Evolutionary conservation across 75 land plant genomes (phyloP).

Genomic region (Sequoiadendron giganteum): DNA sequence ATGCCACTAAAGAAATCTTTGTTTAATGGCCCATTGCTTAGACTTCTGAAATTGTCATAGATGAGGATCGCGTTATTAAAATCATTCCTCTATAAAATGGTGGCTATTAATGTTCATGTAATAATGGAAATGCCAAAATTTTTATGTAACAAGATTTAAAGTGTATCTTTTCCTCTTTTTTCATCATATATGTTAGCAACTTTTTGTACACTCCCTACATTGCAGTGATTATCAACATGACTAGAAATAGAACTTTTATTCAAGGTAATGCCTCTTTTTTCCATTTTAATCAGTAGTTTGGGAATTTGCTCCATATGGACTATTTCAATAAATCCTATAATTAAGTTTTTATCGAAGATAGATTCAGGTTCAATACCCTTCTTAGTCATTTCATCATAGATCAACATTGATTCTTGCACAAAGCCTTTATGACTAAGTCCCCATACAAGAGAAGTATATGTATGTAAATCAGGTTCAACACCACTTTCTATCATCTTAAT

Average conservation of each 20-base stretch:
- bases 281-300: conserved; percentile 38
- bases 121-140: neutral
- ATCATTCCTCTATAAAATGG: neutral
- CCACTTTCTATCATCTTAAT: conserved; percentile 60
- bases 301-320: conserved; percentile 32
- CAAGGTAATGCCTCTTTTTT: conserved; percentile 15
- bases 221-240: neutral
- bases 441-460: conserved; percentile 47
- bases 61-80: neutral
- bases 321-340: conserved; percentile 25
- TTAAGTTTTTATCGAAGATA: conserved; percentile 49
- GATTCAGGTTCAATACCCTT: conserved; percentile 55
- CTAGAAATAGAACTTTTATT: neutral
- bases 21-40: neutral
- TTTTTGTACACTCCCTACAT: neutral
- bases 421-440: conserved; percentile 35
- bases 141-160: neutral
- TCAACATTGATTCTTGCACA: conserved; percentile 36
- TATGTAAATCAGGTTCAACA: conserved; percentile 55
- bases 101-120: neutral
- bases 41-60: neutral
- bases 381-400: conserved; percentile 56
- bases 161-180: neutral
- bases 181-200: neutral
- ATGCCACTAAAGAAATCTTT: neutral